Evolutionary conservation across 2,329 filamentous ascomycete genomes (phyloP).

Genomic region (Arthrobotrys sphaeroides): DNA sequence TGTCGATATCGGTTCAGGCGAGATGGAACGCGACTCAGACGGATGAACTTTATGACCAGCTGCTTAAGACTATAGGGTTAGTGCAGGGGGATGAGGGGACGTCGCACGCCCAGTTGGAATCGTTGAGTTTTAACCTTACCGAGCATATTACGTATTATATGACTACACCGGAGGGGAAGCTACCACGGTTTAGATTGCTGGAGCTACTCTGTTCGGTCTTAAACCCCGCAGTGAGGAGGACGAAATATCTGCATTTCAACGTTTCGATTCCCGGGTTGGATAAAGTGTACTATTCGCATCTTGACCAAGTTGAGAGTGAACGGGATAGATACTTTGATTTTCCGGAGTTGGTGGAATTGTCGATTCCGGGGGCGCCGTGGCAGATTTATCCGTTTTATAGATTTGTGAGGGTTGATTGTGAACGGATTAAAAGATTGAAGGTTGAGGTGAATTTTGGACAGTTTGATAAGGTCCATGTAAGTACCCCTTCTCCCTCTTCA

Average conservation of each 20-base stretch:
- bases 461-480: not conserved
- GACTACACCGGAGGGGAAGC: not conserved
- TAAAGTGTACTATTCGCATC: not conserved
- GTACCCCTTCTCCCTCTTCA: not conserved
- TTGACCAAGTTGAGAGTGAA: not conserved
- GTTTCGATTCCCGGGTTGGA: not conserved
- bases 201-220: not conserved
- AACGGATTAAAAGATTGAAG: not conserved
- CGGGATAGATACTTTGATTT: not conserved
- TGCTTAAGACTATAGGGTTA: not conserved
- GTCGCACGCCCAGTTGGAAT: constrained; percentile 1
- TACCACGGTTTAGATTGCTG: not conserved
- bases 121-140: not conserved
- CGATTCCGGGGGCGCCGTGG: not conserved
- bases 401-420: constrained; percentile 10
- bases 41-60: not conserved
- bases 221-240: not conserved
- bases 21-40: not conserved
- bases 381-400: not conserved
- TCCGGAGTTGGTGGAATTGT: not conserved
- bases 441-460: not conserved
- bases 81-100: not conserved
- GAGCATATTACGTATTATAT: not conserved
- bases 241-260: not conserved
- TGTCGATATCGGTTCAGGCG: not conserved